Evolutionary conservation across 495 filamentous ascomycete genomes (phyloP).

Genomic region (Aspergillus nidulans): DNA sequence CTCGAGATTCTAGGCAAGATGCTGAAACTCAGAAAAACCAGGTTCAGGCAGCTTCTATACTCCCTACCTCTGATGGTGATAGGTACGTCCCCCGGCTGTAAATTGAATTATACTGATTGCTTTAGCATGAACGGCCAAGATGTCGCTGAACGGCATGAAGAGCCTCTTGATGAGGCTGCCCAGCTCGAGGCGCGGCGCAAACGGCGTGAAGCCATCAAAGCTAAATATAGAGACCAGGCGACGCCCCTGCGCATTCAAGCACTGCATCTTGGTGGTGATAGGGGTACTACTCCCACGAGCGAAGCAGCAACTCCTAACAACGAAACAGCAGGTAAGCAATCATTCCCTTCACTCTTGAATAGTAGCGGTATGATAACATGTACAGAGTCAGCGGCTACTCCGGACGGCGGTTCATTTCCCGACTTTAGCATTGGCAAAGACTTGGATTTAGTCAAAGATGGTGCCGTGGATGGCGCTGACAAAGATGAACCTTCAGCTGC

Average conservation of each 20-base stretch:
- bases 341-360: no score
- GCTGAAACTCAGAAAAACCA: constrained; percentile 65
- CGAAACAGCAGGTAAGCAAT: constrained; percentile 26
- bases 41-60: constrained; percentile 46
- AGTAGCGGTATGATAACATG: not conserved
- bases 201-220: constrained; percentile 81
- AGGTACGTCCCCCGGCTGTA: constrained; percentile 33
- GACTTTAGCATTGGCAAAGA: constrained; percentile 54
- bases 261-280: constrained; percentile 57
- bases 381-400: constrained; percentile 36
- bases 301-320: constrained; percentile 31
- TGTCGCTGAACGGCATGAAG: constrained; percentile 33
- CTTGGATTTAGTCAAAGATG: constrained; percentile 62
- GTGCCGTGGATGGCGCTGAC: constrained; percentile 50
- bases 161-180: constrained; percentile 68
- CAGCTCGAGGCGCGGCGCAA: constrained; percentile 83
- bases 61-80: constrained; percentile 20
- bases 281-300: constrained; percentile 47
- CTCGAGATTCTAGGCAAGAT: constrained; percentile 54
- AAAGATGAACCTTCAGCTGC: constrained; percentile 85
- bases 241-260: constrained; percentile 75
- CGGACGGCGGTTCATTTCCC: constrained; percentile 47
- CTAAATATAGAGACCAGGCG: constrained; percentile 69
- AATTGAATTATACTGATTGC: not conserved
- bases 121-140: constrained; percentile 12